Base-by-base conservation (phyloP, 2,329 filamentous ascomycete genomes). In the Fusarium cicatricum region DNA sequence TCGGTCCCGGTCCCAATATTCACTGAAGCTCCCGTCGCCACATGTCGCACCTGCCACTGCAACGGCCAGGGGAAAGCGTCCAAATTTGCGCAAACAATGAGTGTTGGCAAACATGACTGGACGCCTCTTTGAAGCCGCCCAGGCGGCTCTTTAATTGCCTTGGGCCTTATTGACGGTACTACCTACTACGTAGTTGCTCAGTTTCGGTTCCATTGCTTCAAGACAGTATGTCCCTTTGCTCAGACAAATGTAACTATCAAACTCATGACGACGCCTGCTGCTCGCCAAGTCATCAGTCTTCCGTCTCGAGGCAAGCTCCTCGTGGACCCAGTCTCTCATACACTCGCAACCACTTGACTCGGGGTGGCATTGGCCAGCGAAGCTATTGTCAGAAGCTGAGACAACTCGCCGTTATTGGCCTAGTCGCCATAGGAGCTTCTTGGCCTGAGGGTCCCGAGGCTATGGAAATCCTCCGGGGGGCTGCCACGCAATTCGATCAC, bases 321-420 rank as follows among this genome's bases (percentile, higher is more conserved):
- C 16, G 32, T 21, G 33, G 12, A n/a, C 12, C 21, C 15, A 10
- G 32, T 53, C 21, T 46, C 26, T n/a, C 37, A 23, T 19, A 10
- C 4, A 17, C 37, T 31, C 40, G 10, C 38, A 46, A 17, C 52
- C 47, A 34, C 48, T 57, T 61, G 56, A 56, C 45, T 43, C 31
- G 15, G 19, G 39, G 33, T 38, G 32, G 15, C 47, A 60, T 62
- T 28, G 28, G 28, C 21, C 28, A 37, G 32, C 40, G 43, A 41
- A 33, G 44, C 31, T 32, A 46, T 37, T 53, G 57, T 58, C 33
- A 40, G 42, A 61, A 39, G 40, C n/a, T 58, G 45, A 64, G 53
- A 64, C 61, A 62, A 28, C 41, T 17, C 16, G 36, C 17, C 33
- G 14, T 14, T 31, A 12, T 34, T 26, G 41, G 28, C 37, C 58